Evolutionary conservation across 179 eudicot species (phyloP), one percentile per base, ranked within the genome.

Genomic region (Beta macrorhiza): DNA sequence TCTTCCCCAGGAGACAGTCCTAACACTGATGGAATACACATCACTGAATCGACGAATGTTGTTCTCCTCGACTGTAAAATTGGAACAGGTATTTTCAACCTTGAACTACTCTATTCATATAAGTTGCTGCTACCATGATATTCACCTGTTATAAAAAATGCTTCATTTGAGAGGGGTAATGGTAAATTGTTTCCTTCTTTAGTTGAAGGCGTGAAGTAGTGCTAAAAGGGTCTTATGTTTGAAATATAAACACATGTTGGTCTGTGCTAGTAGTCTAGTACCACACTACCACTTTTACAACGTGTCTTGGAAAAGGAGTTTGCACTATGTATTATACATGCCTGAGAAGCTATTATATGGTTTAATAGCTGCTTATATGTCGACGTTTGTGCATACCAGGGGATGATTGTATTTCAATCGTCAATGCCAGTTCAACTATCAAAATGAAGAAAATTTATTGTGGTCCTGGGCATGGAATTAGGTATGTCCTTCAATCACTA

Each of bases 401-500:
- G 72, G 98, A 95, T 81, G 98, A 95, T 80, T 95, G 98, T 84
- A 80, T 95, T 81, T 95, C 98, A 19, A 95, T 95, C 17, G 97
- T 93, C 51, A 93, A 85, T 80, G 97, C 83, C 16, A 93, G 97
- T 82, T 91, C 97, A 79, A 83, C 57, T 78, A 93, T 95, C 85
- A 95, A 95, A 88, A 95, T 95, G 97, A 93, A 91, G 91, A 88
- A 77, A 59, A 90, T 95, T 69, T 85, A 88, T 64, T 95, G 98
- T 83, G 98, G 98, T 76, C 98, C 97, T 72, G 98, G 97, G n/a
- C 98, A 95, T 84, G 98, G 97, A 83, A 90, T 95, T 78, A 95
- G 98, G 97, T 95, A 90, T 51, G 22, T 44, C 56, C 58, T 52
- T 79, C 42, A 25, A 29, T 32, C 10, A 32, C 25, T 76, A 59